Evolutionary conservation across 2,329 filamentous ascomycete species (phyloP), one percentile per base, ranked within the genome.

Genomic region (Conoideocrella luteorostrata): DNA sequence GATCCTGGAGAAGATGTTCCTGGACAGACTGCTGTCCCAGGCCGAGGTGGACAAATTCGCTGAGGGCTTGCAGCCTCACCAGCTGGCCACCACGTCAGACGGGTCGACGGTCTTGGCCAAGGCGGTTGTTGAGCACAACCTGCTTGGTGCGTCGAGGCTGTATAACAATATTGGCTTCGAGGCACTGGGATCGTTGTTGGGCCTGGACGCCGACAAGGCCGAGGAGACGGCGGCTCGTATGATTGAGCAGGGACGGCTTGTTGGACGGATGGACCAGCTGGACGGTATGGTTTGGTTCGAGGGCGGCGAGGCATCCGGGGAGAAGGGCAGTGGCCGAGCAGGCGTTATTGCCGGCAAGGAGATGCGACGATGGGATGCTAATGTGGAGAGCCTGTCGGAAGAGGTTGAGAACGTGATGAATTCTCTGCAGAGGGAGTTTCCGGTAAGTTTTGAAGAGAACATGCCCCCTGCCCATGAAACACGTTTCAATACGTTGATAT

Each of bases 1-100:
- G 39, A 96, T 98, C 43, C 71, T 98, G 12, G 93, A 97, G 70
- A 97, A 97, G 72, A 97, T 98, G 80, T 95, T 95, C 64, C 75
- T 97, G 39, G 88, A 97, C 64, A 80, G 90, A 5, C 72, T 98
- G 4, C 74, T 98, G 39, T 78, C 80, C 1, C 80, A 84, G 0
- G 77, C 74, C n/a, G 93, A 98, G 67, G 88, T 96, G 33, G 80
- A 82, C 29, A 82, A 86, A 44, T 98, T 98, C 59, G 85, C 90
- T 0, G 73, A 85, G 54, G 83, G 82, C 41, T 73, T 98, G 39
- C 77, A 81, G 44, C 84, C 87, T 18, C 93, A 98, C 65, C 93
- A 98, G 66, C 80, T 96, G 2, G 93, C 93, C 20, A 83, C 80
- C 50, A 96, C 88, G 0, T 77, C 87, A 0, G 93, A 98, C 62